These are phyloP conservation scores for Pseudoturritis turrita DNA, from an alignment of 345 rosid genomes.

Conservation along the genomic window DNA sequence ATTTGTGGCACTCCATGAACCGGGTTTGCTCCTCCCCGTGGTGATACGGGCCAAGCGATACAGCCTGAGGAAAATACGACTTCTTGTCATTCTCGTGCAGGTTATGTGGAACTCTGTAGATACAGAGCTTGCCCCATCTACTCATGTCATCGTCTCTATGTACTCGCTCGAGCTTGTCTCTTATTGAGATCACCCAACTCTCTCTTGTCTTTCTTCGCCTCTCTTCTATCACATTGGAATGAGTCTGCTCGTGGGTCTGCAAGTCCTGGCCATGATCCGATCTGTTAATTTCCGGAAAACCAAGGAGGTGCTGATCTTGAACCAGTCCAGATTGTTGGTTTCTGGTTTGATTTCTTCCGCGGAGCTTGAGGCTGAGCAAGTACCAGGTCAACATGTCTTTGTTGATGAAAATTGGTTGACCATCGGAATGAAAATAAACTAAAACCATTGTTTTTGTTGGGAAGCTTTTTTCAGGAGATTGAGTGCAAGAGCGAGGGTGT, in stretches of 20 bases:
- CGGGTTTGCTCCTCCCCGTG: slow-evolving; percentile 51
- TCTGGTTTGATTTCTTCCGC: too few species aligned
- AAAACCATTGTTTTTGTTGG: neutral
- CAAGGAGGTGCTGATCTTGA: too few species aligned
- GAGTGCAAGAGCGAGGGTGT: neutral
- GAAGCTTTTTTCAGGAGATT: neutral
- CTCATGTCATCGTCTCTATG: slow-evolving; percentile 42
- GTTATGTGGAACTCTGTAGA: slow-evolving; percentile 22
- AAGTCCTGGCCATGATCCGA: too few species aligned
- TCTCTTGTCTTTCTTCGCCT: neutral
- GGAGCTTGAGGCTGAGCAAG: too few species aligned
- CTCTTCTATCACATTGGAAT: slow-evolving; percentile 24
- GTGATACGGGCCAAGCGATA: slow-evolving; percentile 75
- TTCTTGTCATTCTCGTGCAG: slow-evolving; percentile 51
- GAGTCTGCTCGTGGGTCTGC: too few species aligned
- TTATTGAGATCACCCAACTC: slow-evolving; percentile 58
- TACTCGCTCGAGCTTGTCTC: slow-evolving; percentile 52
- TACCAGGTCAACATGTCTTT: neutral
- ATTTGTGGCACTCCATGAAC: slow-evolving; percentile 64
- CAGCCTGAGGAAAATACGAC: slow-evolving; percentile 63
- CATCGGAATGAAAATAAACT: slow-evolving; percentile 4
- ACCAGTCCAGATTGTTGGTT: too few species aligned
- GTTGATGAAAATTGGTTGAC: slow-evolving; percentile 14
- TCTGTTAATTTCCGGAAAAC: too few species aligned
- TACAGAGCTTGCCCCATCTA: slow-evolving; percentile 45